A percentile compares a stretch with the other conserved stretches of the same genome.
These are phyloP conservation scores for Penicillium nucicola DNA, from an alignment of 495 filamentous ascomycete genomes.

Conservation along the genomic window DNA sequence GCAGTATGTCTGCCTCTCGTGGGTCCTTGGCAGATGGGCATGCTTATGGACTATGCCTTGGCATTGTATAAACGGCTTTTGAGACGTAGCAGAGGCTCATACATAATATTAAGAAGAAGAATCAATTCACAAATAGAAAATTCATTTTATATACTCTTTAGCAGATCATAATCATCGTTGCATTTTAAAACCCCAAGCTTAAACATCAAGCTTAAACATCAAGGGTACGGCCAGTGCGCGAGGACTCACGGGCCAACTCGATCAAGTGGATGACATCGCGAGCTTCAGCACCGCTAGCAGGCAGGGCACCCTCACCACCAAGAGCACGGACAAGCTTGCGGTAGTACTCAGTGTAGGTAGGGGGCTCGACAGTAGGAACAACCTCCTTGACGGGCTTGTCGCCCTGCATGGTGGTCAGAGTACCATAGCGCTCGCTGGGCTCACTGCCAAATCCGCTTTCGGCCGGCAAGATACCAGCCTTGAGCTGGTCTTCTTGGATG, in stretches of 20 bases:
- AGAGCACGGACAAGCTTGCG: constrained; percentile 65
- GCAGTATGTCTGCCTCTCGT: too few relatives aligned
- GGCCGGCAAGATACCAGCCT: constrained; percentile 61
- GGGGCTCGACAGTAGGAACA: constrained; percentile 61
- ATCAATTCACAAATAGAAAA: too few relatives aligned
- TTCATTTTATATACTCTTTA: background rate
- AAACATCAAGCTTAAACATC: constrained; percentile 51
- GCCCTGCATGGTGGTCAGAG: constrained; percentile 42
- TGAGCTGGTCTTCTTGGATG: constrained; percentile 78
- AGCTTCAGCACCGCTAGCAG: constrained; percentile 69
- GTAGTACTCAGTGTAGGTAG: constrained; percentile 74
- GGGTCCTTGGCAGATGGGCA: too few relatives aligned
- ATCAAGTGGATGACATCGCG: constrained; percentile 71
- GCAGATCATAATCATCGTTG: constrained; percentile 16
- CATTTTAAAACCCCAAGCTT: constrained; percentile 7
- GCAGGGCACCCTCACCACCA: constrained; percentile 57
- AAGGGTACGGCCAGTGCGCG: constrained; percentile 59
- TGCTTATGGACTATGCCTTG: too few relatives aligned
- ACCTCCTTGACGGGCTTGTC: constrained; percentile 41
- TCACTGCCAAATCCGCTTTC: constrained; percentile 68
- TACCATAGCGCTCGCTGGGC: constrained; percentile 49
- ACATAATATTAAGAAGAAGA: too few relatives aligned
- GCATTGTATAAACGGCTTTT: too few relatives aligned
- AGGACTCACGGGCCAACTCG: constrained; percentile 69
- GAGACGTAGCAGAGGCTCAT: too few relatives aligned